Base-by-base conservation (phyloP, 2,329 filamentous ascomycete species). In the Teratosphaeria viscida region DNA sequence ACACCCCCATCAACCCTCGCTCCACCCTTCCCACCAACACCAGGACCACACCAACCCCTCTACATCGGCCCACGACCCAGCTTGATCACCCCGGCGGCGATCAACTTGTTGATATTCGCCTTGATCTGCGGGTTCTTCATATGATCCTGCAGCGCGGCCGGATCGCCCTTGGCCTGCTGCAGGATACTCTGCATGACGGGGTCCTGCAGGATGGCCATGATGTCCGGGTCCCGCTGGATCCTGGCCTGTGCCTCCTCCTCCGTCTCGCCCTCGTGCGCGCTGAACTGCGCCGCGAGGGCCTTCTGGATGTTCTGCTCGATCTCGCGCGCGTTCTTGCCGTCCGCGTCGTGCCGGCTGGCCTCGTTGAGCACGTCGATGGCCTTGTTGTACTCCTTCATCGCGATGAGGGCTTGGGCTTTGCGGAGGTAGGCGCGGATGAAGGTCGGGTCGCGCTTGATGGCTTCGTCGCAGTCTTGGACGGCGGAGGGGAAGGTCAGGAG, bases 341-440 rank as follows among this genome's bases (percentile, higher is more conserved):
- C 84, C 61, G 81, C 81, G 74, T 99, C 94, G 61, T 95, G 83
- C 67, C 85, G 81, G 8, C 82, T 79, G 0, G 95, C 94, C 72
- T 91, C 89, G 47, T 84, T 84, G 78, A 92, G 96, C 7, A 87
- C 88, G 72, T 99, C 94, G 60, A 97, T 80, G 72, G 89, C 95
- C 75, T 92, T 92, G 75, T 87, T 96, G 81, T 96, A 97, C 76
- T 99, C 92, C 75, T 94, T 90, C 94, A 99, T 99, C 68, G 91
- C 91, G 67, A 94, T 91, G 75, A 92, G 90, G 52, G 91, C 90
- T 78, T 97, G 92, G 0, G 92, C 92, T 81, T 96, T 97, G 73
- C 94, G 88, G 68, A 99, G 88, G 76, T 97, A 97, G 7, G 94
- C 94, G 59, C 92, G 86, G 77, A 97, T 92, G 76, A 99, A 99